Conservation (phyloP, 1,139 yeast species). For the Saccharomyces hybrid region DNA sequence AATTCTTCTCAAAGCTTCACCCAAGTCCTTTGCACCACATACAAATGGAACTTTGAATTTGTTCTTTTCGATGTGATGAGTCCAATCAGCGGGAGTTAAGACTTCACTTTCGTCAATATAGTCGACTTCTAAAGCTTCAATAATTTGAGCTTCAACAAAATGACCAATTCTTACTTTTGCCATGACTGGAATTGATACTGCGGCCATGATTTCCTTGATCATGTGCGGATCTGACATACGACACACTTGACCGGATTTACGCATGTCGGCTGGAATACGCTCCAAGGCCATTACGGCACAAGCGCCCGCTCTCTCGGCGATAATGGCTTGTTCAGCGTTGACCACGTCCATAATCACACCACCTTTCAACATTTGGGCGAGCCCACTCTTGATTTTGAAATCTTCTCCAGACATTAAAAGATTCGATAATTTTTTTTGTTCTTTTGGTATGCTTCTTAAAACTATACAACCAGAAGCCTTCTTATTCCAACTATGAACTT, state of each 20-base stretch:
- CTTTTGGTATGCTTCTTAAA: no score
- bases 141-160: conserved; percentile 73
- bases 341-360: no score
- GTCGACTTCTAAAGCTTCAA: conserved; percentile 67
- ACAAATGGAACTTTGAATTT: conserved; percentile 72
- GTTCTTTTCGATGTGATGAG: conserved; percentile 55
- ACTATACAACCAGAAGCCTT: no score
- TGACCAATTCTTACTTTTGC: conserved; percentile 87
- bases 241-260: no score
- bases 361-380: conserved; percentile 85
- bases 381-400: conserved; percentile 67
- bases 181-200: no score
- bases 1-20: conserved; percentile 78
- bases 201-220: no score
- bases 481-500: no score
- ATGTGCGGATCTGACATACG: no score
- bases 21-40: conserved; percentile 79
- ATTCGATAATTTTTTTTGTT: no score
- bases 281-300: conserved; percentile 91
- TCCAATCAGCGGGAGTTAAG: conserved; percentile 72
- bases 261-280: conserved; percentile 87
- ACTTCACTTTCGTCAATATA: conserved; percentile 84
- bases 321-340: no score
- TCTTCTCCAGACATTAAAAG: conserved; percentile 7
- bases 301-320: no score